Evolutionary conservation across 2,329 filamentous ascomycete genomes (phyloP), one percentile per base, ranked within the genome.

Genomic region (Golovinomyces cichoracearum): DNA sequence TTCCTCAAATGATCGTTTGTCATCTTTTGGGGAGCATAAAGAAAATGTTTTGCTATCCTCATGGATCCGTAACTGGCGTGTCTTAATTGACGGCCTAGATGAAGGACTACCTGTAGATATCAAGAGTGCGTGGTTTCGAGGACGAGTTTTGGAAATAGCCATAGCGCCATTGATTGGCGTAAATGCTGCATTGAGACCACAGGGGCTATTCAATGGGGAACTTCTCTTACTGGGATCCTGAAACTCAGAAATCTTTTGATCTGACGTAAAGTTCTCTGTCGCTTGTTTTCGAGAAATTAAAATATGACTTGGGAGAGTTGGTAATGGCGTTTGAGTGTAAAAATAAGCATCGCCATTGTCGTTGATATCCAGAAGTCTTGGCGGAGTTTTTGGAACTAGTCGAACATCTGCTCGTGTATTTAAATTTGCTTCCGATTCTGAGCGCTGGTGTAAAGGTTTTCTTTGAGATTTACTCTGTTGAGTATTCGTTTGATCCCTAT

Each of bases 1-100:
- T 40, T 17, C 22, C n/a, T 46, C 44, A 33, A 27, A 23, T 44
- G 5, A 12, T 3, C 25, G 10, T 10, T 31, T 17, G 5, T 46
- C 44, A 35, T 46, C 33, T n/a, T 33, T 26, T 15, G 44, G 44
- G n/a, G 33, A 22, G 12, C 19, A 22, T 45, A 60, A 51, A 21
- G 58, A 59, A 50, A 60, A 60, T 22, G 59, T 59, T 55, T 60
- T 59, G 38, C 54, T 57, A 50, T 61, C 57, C 44, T 55, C 51
- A 50, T 60, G 54, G 42, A 59, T 54, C 15, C 55, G 54, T 40
- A 60, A 52, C 26, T 55, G 56, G 52, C 58, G 58, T 54, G 57
- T 59, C 50, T 57, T 58, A 38, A 53, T 51, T 48, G 54, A 56
- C 4, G 55, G 51, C 52, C 49, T 56, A 9, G 53, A 53, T 42